phyloP scores from a whole-genome alignment of 2,329 filamentous ascomycete species.

The Claviceps fusiformis region DNA sequence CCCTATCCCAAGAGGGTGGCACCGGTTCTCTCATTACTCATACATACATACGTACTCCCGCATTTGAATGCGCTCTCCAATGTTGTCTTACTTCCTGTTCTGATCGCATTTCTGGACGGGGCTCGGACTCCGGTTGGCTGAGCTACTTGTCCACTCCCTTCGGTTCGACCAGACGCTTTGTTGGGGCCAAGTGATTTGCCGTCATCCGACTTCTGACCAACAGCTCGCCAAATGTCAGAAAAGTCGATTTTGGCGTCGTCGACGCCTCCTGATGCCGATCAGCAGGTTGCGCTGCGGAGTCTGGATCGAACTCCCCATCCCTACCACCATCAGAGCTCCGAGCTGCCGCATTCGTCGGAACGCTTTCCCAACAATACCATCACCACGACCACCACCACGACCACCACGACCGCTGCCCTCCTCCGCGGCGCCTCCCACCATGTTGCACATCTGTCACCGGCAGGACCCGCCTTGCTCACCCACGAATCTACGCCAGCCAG shows the following conservation, averaged over 20 bases:
- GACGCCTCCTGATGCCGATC: slow-evolving; percentile 19
- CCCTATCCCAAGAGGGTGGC: not conserved
- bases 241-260: slow-evolving; percentile 21
- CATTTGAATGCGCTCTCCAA: not conserved
- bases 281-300: slow-evolving; percentile 29
- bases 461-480: slow-evolving; percentile 20
- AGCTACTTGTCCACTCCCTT: not conserved
- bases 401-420: slow-evolving; percentile 5
- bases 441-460: slow-evolving; percentile 12
- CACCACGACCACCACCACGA: not conserved
- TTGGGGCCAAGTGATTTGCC: not conserved
- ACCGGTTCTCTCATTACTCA: not conserved
- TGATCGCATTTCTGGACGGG: not conserved
- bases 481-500: slow-evolving; percentile 51
- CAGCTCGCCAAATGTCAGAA: slow-evolving; percentile 27
- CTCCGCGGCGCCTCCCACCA: slow-evolving; percentile 7
- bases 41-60: not conserved
- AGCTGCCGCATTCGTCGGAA: slow-evolving; percentile 39
- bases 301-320: slow-evolving; percentile 54
- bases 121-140: not conserved
- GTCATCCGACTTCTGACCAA: slow-evolving; percentile 7
- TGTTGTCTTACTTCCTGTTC: not conserved
- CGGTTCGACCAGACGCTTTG: not conserved
- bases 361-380: slow-evolving; percentile 13
- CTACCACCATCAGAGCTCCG: slow-evolving; percentile 46